Evolutionary conservation across 305 asterid genomes (phyloP), one percentile per base, ranked within the genome.

Genomic region (Fraxinus angustifolia): DNA sequence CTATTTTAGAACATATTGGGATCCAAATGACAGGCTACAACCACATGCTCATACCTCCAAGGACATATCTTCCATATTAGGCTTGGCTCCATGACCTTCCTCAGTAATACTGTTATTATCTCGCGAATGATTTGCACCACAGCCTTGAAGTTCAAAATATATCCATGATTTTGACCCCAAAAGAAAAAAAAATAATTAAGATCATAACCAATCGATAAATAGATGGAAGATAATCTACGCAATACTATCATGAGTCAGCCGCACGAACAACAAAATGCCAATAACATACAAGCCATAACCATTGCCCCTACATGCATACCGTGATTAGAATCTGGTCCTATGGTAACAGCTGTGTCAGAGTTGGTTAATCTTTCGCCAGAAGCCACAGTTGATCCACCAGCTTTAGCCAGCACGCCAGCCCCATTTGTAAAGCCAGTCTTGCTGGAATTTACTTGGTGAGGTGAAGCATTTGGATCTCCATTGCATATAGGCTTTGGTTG

Each of bases 381-480:
- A 75, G 87, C 86, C 70, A 83, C 82, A 48, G 85, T 76, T 60
- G 75, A 38, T 67, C 87, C 94, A 71, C 76, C 76, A 75, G 86
- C 93, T 82, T 91, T 91, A 73, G 88, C 83, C 85, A 62, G 76
- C 70, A 81, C 77, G 68, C 82, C 79, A 81, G 88, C 93, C 81
- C 84, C 87, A 85, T 81, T 88, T 80, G 82, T 76, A 79, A 88
- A 85, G 83, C 84, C 90, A 80, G 84, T 79, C 84, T 85, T 82
- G 84, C 87, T 82, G 78, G 86, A 80, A 84, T 88, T 88, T 48
- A 83, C 53, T 38, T 35, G 90, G 80, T 83, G 89, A 3, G 90
- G 93, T 76, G 97, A 90, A 79, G 86, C 68, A 82, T 79, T 88
- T 65, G 90, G 87, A 84, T 91, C 93, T 83, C 90, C 97, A 84